phyloP scores from a whole-genome alignment of 495 filamentous ascomycete species.

The Lophiotrema nucula region DNA sequence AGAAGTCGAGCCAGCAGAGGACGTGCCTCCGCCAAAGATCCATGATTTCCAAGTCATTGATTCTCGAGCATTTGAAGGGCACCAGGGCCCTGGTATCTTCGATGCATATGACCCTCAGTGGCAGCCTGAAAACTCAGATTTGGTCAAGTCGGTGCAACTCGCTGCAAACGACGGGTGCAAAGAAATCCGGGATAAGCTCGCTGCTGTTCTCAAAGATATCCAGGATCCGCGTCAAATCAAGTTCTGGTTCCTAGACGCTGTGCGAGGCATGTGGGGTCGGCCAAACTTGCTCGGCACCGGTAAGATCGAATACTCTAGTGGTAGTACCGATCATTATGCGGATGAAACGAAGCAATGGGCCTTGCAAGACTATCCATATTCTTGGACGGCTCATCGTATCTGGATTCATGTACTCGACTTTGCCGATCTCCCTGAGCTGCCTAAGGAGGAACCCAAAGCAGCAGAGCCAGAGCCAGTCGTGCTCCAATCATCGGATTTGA shows the following conservation, averaged over 20 bases:
- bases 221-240: slow-evolving; percentile 35
- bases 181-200: slow-evolving; percentile 33
- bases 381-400: slow-evolving; percentile 19
- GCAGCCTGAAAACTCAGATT: slow-evolving; percentile 10
- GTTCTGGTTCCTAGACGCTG: slow-evolving; percentile 35
- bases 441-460: slow-evolving; percentile 15
- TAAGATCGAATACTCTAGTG: slow-evolving; percentile 32
- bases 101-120: slow-evolving; percentile 32
- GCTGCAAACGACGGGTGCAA: slow-evolving; percentile 13
- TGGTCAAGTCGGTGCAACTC: slow-evolving; percentile 22
- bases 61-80: slow-evolving; percentile 30
- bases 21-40: slow-evolving; percentile 1
- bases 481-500: background rate
- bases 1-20: slow-evolving; percentile 6
- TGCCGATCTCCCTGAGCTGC: slow-evolving; percentile 26
- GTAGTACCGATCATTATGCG: slow-evolving; percentile 25
- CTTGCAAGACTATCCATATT: slow-evolving; percentile 8
- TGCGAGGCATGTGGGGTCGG: slow-evolving; percentile 15
- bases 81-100: slow-evolving; percentile 33
- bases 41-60: slow-evolving; percentile 35
- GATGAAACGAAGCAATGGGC: slow-evolving; percentile 20
- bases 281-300: slow-evolving; percentile 30
- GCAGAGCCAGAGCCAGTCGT: slow-evolving; percentile 4
- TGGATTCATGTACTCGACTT: slow-evolving; percentile 34
- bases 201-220: slow-evolving; percentile 25